Conservation (phyloP, 129 eudicot species). For the Flaveria bidentis region DNA sequence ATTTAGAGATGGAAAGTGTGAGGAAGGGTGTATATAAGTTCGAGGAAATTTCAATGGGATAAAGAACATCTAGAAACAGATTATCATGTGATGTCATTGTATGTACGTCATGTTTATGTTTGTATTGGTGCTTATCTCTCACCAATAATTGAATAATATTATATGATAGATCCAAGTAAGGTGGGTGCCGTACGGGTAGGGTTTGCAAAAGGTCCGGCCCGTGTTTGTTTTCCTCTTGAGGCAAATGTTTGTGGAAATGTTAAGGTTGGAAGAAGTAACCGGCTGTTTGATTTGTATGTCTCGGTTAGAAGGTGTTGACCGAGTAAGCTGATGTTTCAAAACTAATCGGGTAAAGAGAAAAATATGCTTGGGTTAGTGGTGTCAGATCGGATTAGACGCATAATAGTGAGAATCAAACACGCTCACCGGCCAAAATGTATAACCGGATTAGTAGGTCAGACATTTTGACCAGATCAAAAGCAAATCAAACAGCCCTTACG, state of each 20-base stretch:
- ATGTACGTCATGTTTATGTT: not conserved
- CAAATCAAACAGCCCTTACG: too few relatives aligned
- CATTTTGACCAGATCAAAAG: too few relatives aligned
- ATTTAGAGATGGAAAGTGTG: not conserved
- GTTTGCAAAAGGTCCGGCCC: not conserved
- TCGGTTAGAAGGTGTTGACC: too few relatives aligned
- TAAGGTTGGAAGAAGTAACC: too few relatives aligned
- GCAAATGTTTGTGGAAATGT: not conserved
- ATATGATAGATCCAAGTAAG: not conserved
- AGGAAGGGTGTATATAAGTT: not conserved
- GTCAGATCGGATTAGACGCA: too few relatives aligned
- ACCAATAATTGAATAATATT: not conserved
- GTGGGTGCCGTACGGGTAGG: not conserved
- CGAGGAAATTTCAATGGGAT: not conserved
- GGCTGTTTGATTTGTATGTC: too few relatives aligned
- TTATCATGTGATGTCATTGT: not conserved
- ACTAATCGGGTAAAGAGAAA: too few relatives aligned
- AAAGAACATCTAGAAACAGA: conserved; percentile 1
- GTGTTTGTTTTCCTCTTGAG: not conserved
- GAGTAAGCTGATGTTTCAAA: too few relatives aligned
- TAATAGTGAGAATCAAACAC: too few relatives aligned
- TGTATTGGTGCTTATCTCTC: not conserved
- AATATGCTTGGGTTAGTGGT: too few relatives aligned
- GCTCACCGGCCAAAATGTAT: too few relatives aligned
- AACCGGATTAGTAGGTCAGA: too few relatives aligned